Base-by-base conservation (phyloP, 257 asterid genomes). In the Osmanthus fragrans region DNA sequence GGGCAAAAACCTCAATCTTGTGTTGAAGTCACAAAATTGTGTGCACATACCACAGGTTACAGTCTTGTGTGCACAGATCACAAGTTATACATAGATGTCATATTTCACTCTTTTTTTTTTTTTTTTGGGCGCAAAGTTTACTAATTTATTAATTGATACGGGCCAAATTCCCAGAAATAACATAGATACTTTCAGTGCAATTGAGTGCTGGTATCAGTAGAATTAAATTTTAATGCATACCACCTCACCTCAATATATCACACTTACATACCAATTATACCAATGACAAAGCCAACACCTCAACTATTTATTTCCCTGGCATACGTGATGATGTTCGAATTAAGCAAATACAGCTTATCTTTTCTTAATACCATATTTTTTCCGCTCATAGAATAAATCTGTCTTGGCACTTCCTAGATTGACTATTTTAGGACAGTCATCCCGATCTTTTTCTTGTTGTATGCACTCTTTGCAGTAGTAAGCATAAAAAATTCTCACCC, bases 391-490 rank as follows among this genome's bases (percentile, higher is more conserved):
- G 79, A 93, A 91, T 27, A 93, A 73, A 85, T 93, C 97, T 0
- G 97, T 91, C 82, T 93, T 93, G 0, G 97, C 97, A 73, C 96
- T 93, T 77, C 97, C 97, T 1, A 93, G 94, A 78, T 91, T 92
- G 78, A 92, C 96, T 9, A 93, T 91, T 74, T 93, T 93, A 0
- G 97, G 97, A 80, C 97, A 92, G 23, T 96, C 97, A 66, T 92
- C 97, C 15, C 92, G 87, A 73, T 93, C 96, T 74, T 89, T 93
- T 79, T 91, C 97, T 82, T 88, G 96, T 83, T 91, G 98, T 1
- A 93, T 91, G 81, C 98, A 93, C 85, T 93, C 97, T 78, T 93
- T 93, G 87, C 97, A 93, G 69, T 93, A 93, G 86, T 90, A 93
- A 5, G 98, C 98, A 78, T 93, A 93, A 3, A 97, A 93, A 66